These are phyloP conservation scores for Aspergillus quadricinctus DNA, from an alignment of 2,329 filamentous ascomycete genomes.

Conservation along the genomic window DNA sequence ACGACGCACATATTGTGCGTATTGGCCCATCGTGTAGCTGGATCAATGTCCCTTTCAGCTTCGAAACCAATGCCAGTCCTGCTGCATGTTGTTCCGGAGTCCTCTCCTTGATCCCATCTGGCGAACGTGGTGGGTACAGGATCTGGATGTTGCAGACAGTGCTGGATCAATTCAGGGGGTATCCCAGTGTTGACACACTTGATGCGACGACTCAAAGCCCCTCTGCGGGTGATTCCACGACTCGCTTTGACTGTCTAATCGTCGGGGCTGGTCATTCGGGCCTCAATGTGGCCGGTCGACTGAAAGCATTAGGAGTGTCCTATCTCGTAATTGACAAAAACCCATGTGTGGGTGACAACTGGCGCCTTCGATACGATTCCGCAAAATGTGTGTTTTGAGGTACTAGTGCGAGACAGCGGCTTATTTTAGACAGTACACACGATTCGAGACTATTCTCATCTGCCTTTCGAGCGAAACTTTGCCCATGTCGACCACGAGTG, in stretches of 20 bases:
- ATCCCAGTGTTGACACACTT: background rate
- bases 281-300: constrained; percentile 40
- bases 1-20: background rate
- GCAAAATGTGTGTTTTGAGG: constrained; percentile 23
- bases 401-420: too few relatives aligned
- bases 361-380: constrained; percentile 45
- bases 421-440: constrained; percentile 18
- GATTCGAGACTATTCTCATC: background rate
- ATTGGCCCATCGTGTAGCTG: background rate
- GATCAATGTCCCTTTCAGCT: background rate
- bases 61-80: background rate
- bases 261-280: constrained; percentile 45
- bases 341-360: constrained; percentile 42
- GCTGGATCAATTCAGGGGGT: background rate
- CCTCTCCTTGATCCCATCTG: background rate
- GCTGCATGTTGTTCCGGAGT: background rate
- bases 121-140: background rate
- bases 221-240: background rate
- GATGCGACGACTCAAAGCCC: background rate
- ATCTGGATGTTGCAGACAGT: background rate
- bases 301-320: constrained; percentile 41
- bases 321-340: constrained; percentile 45
- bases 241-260: constrained; percentile 16
- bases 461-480: background rate
- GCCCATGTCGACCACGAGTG: background rate